Conservation (phyloP, 306 rosid species). For the Cicer cuneatum region DNA sequence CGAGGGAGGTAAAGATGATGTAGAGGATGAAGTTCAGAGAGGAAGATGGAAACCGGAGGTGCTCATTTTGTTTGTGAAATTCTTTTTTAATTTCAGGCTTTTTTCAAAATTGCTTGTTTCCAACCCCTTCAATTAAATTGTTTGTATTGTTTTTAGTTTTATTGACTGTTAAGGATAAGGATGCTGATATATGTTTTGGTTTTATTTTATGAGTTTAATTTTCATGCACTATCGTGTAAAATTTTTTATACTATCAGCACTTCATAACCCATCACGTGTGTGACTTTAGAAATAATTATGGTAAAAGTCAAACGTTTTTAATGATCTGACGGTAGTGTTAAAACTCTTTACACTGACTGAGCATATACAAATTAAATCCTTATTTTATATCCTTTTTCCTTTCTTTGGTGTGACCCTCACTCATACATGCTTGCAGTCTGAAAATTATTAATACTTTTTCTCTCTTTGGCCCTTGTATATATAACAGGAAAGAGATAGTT, state of each 20-base stretch:
- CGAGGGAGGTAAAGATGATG: slow-evolving; percentile 94
- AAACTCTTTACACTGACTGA: background rate
- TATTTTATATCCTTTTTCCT: background rate
- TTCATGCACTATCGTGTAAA: background rate
- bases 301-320: too few species aligned
- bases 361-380: background rate
- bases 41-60: slow-evolving; percentile 99
- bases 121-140: slow-evolving; percentile 5
- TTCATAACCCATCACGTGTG: too few species aligned
- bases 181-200: background rate
- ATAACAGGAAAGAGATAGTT: slow-evolving; percentile 83
- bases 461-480: slow-evolving; percentile 20
- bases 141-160: slow-evolving; percentile 18
- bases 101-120: slow-evolving; percentile 5
- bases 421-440: slow-evolving; percentile 33
- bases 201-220: background rate
- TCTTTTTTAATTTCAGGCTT: background rate
- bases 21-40: slow-evolving; percentile 80
- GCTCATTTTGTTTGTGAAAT: slow-evolving; percentile 1
- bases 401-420: slow-evolving; percentile 8
- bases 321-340: background rate
- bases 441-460: slow-evolving; percentile 1
- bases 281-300: too few species aligned
- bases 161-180: slow-evolving; percentile 2
- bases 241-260: background rate